Percentiles rank a stretch among this genome's conserved stretches.
Conservation (phyloP, 2,329 filamentous ascomycete genomes). For the Neonectria neomacrospora region DNA sequence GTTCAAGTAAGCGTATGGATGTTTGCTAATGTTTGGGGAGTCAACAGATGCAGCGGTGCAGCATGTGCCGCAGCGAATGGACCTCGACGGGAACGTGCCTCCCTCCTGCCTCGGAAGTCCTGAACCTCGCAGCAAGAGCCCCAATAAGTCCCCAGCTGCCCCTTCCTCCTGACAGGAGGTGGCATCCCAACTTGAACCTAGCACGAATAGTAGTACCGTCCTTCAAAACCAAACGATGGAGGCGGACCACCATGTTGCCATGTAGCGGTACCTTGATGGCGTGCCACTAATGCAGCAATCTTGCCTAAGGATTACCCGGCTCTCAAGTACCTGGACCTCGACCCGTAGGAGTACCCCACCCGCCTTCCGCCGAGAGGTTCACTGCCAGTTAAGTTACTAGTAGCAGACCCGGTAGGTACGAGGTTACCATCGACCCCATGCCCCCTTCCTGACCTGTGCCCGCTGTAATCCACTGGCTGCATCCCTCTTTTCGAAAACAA, state of each 20-base stretch:
- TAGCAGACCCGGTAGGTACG: slow-evolving; percentile 1
- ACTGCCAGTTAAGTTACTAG: neutral
- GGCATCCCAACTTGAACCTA: neutral
- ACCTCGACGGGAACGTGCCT: slow-evolving; percentile 13
- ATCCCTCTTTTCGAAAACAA: slow-evolving; percentile 37
- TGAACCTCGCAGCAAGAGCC: slow-evolving; percentile 10
- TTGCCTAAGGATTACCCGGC: neutral
- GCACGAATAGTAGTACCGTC: no score
- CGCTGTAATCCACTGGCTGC: slow-evolving; percentile 24
- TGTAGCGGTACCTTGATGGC: slow-evolving; percentile 18
- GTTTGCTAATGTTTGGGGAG: slow-evolving; percentile 5
- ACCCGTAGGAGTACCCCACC: slow-evolving; percentile 10
- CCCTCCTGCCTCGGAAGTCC: slow-evolving; percentile 12
- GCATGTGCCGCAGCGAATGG: slow-evolving; percentile 21
- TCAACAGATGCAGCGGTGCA: neutral
- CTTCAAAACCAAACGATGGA: slow-evolving; percentile 11
- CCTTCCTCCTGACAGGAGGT: slow-evolving; percentile 27
- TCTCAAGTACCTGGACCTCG: slow-evolving; percentile 18
- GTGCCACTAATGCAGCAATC: slow-evolving; percentile 5
- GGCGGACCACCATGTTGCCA: neutral
- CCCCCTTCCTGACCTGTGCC: slow-evolving; percentile 18
- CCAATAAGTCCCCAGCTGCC: slow-evolving; percentile 11
- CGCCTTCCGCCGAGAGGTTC: slow-evolving; percentile 26
- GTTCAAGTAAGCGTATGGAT: neutral
- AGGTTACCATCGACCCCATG: slow-evolving; percentile 27